A percentile compares a stretch with the other conserved stretches of the same genome.
phyloP scores from a whole-genome alignment of 2,329 filamentous ascomycete species.

The Aspergillus clavatus region DNA sequence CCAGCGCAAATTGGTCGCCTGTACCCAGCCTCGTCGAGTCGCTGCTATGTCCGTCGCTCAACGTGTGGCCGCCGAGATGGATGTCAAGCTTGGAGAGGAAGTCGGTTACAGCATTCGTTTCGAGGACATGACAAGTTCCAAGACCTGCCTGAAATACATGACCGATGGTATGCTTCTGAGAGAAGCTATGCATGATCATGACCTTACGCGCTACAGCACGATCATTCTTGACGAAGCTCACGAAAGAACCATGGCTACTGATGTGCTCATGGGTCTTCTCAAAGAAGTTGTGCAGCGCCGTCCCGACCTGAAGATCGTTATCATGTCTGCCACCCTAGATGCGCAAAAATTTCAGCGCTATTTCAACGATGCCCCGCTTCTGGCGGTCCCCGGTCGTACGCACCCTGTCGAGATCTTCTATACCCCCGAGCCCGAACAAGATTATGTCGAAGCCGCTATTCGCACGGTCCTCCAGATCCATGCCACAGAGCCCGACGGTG shows the following conservation, averaged over 20 bases:
- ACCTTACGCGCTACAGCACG: conserved; percentile 87
- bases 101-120: conserved; percentile 99
- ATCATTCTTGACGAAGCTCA: conserved; percentile 99
- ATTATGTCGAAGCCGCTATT: conserved; percentile 94
- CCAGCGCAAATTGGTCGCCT: conserved; percentile 84
- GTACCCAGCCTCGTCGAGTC: conserved; percentile 95
- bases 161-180: conserved; percentile 97
- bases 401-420: conserved; percentile 98
- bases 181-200: conserved; percentile 93
- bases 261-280: conserved; percentile 93
- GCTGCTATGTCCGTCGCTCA: conserved; percentile 98
- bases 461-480: conserved; percentile 96
- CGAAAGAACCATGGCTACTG: conserved; percentile 93
- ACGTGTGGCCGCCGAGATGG: conserved; percentile 95
- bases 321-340: conserved; percentile 97
- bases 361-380: conserved; percentile 87
- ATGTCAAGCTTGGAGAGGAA: conserved; percentile 86
- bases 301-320: conserved; percentile 92
- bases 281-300: conserved; percentile 82
- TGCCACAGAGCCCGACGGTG: conserved; percentile 83
- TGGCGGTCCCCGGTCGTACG: conserved; percentile 91
- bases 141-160: conserved; percentile 98
- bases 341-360: conserved; percentile 97
- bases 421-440: conserved; percentile 89
- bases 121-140: conserved; percentile 84